A percentile compares a stretch with the other conserved stretches of the same genome.
phyloP scores from a whole-genome alignment of 257 asterid species.

The Fraxinus quadrangulata region DNA sequence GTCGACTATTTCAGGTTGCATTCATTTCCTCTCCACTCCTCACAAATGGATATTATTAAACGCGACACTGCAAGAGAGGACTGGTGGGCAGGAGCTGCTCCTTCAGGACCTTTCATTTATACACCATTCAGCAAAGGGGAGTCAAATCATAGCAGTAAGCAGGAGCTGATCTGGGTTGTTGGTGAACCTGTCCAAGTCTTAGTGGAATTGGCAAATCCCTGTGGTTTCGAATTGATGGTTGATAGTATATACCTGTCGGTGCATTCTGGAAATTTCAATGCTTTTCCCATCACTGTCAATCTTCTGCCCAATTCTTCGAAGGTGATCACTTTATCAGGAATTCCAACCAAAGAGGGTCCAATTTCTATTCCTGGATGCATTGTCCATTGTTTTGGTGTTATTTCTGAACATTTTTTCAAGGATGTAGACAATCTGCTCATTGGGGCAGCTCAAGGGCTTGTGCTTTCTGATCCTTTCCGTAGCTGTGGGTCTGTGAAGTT shows the following conservation, averaged over 20 bases:
- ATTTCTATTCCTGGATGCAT: slow-evolving; percentile 89
- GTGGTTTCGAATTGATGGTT: slow-evolving; percentile 94
- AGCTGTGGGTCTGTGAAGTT: slow-evolving; percentile 87
- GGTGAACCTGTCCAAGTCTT: slow-evolving; percentile 97
- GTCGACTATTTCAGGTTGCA: slow-evolving; percentile 62
- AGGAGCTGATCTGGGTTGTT: slow-evolving; percentile 86
- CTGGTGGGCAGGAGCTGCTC: slow-evolving; percentile 99
- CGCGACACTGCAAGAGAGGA: slow-evolving; percentile 84
- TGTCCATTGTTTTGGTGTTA: slow-evolving; percentile 94
- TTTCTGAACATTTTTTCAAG: slow-evolving; percentile 93
- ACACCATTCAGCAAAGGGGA: slow-evolving; percentile 99
- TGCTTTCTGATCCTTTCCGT: slow-evolving; percentile 96
- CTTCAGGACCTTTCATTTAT: slow-evolving; percentile 96
- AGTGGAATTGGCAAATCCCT: slow-evolving; percentile 98
- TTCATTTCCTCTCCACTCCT: slow-evolving; percentile 90
- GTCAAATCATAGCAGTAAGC: slow-evolving; percentile 67
- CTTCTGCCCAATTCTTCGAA: slow-evolving; percentile 93
- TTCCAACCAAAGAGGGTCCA: slow-evolving; percentile 83
- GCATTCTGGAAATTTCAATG: slow-evolving; percentile 85
- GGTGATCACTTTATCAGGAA: slow-evolving; percentile 88
- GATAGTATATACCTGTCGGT: slow-evolving; percentile 93
- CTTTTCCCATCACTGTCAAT: slow-evolving; percentile 83
- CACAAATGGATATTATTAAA: slow-evolving; percentile 85
- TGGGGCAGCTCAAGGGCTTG: slow-evolving; percentile 99
- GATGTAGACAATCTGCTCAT: slow-evolving; percentile 86